These are phyloP conservation scores for Aureobasidium sp. DNA, from an alignment of 2,329 filamentous ascomycete genomes.

Conservation along the genomic window DNA sequence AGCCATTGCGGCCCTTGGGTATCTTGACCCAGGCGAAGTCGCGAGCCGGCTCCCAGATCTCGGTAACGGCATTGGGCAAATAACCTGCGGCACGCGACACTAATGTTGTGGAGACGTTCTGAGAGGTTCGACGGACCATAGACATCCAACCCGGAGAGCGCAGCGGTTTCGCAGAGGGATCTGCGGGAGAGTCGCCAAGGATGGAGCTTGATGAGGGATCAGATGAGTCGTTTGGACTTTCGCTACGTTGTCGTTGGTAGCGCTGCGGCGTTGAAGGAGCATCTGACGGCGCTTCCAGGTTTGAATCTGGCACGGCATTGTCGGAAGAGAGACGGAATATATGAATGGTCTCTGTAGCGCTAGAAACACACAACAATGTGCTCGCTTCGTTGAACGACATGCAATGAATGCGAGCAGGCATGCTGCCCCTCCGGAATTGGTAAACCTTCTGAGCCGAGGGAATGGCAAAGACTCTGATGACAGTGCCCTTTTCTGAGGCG, in stretches of 20 bases:
- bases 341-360: conserved; percentile 91
- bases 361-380: conserved; percentile 89
- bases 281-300: not conserved
- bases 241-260: conserved; percentile 31
- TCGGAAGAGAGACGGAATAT: conserved; percentile 71
- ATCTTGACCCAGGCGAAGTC: conserved; percentile 97
- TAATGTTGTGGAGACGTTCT: conserved; percentile 83
- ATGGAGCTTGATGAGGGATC: conserved; percentile 36
- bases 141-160: conserved; percentile 74
- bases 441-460: conserved; percentile 88
- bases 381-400: conserved; percentile 98
- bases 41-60: conserved; percentile 93
- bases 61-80: conserved; percentile 83
- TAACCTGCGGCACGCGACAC: conserved; percentile 87
- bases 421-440: conserved; percentile 91
- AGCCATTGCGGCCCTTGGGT: conserved; percentile 51
- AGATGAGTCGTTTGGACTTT: conserved; percentile 30
- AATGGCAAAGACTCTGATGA: conserved; percentile 91
- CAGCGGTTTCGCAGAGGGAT: conserved; percentile 14
- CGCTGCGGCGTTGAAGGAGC: conserved; percentile 4
- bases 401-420: conserved; percentile 92
- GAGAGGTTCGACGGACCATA: conserved; percentile 87
- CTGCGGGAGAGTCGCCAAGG: conserved; percentile 18
- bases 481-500: conserved; percentile 93
- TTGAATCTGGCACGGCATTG: not conserved